Evolutionary conservation across 2,329 filamentous ascomycete species (phyloP).

Genomic region (Cercospora nicotianae): DNA sequence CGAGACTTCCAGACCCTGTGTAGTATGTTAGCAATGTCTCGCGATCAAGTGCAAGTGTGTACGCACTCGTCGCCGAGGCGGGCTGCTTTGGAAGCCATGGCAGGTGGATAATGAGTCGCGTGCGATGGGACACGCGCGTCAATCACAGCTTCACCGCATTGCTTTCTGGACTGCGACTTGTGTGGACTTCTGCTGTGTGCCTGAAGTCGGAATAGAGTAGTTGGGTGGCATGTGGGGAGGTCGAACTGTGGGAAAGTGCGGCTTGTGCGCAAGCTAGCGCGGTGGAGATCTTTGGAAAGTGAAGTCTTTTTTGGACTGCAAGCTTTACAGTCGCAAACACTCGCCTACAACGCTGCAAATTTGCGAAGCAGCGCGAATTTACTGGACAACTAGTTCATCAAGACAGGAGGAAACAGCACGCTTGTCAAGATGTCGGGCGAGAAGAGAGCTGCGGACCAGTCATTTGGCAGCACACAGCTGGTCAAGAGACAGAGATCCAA

Average conservation of each 20-base stretch:
- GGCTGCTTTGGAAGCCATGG: conserved; percentile 63
- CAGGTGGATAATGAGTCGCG: conserved; percentile 18
- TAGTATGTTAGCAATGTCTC: conserved; percentile 33
- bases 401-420: neutral
- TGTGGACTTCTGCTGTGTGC: neutral
- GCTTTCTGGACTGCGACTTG: conserved; percentile 1
- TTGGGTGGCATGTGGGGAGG: neutral
- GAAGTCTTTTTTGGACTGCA: conserved; percentile 1
- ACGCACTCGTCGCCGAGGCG: conserved; percentile 74
- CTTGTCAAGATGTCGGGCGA: conserved; percentile 72
- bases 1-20: conserved; percentile 88
- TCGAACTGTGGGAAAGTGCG: neutral
- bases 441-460: conserved; percentile 85
- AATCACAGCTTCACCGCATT: conserved; percentile 31
- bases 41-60: conserved; percentile 1
- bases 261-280: neutral
- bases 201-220: conserved; percentile 13
- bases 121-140: conserved; percentile 23
- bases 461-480: conserved; percentile 75
- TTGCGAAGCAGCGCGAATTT: neutral
- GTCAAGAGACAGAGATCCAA: conserved; percentile 86
- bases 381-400: neutral
- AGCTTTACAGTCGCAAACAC: neutral
- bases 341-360: neutral
- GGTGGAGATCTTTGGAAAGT: conserved; percentile 3